These are phyloP conservation scores for Teunomyces cretensis DNA, from an alignment of 805 yeast species.

Conservation along the genomic window DNA sequence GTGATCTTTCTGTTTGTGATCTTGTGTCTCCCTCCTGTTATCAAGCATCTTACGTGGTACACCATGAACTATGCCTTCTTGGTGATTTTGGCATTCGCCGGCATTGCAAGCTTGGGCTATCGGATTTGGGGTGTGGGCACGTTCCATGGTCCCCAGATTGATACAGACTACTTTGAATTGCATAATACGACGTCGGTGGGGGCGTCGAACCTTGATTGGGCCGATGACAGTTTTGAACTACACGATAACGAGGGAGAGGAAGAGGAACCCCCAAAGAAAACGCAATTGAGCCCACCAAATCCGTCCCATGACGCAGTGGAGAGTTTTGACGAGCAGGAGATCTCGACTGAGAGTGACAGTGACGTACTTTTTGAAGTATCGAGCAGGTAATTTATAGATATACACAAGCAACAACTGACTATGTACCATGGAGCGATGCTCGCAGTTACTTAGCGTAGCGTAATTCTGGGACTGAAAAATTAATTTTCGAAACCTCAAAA, in stretches of 20 bases:
- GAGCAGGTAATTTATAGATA: background rate
- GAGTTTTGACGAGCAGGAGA: slow-evolving; percentile 2
- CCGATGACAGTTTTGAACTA: slow-evolving; percentile 12
- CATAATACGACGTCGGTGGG: slow-evolving; percentile 27
- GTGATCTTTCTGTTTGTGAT: slow-evolving; percentile 56
- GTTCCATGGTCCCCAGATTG: slow-evolving; percentile 65
- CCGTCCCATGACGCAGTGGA: background rate
- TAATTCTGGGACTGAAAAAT: slow-evolving; percentile 8
- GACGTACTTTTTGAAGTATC: slow-evolving; percentile 9
- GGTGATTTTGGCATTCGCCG: slow-evolving; percentile 51
- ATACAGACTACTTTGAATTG: slow-evolving; percentile 42
- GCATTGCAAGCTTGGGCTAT: slow-evolving; percentile 52
- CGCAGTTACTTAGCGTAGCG: slow-evolving; percentile 1
- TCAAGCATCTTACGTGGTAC: slow-evolving; percentile 38
- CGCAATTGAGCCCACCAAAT: background rate
- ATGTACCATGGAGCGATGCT: background rate
- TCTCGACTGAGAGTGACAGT: slow-evolving; percentile 9
- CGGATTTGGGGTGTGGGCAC: slow-evolving; percentile 58
- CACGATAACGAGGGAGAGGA: slow-evolving; percentile 1
- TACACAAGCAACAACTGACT: background rate
- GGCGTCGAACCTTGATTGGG: slow-evolving; percentile 5
- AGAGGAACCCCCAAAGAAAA: background rate
- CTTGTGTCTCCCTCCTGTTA: slow-evolving; percentile 69
- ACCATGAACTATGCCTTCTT: slow-evolving; percentile 66
- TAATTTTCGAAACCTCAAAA: slow-evolving; percentile 4